Conservation (phyloP, 192 early-diverging fungal genomes). For the Ambispora gerdemannii region DNA sequence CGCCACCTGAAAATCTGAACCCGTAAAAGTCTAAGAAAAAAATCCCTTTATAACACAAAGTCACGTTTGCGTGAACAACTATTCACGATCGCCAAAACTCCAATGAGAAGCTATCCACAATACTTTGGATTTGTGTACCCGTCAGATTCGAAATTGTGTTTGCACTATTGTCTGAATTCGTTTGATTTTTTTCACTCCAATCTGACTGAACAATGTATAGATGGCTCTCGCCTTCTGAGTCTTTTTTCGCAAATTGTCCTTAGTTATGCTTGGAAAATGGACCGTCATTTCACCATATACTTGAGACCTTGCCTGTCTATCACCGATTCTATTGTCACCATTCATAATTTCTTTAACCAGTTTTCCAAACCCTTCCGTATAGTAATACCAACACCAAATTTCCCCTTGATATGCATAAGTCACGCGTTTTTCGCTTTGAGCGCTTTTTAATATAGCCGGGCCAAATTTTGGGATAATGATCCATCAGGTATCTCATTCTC, state of each 20-base stretch:
- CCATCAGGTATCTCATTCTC: too few relatives aligned
- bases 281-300: not conserved
- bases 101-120: not conserved
- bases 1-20: not conserved
- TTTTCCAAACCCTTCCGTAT: not conserved
- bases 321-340: not conserved
- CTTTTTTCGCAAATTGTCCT: not conserved
- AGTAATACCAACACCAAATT: conserved; percentile 3
- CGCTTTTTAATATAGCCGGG: conserved; percentile 17
- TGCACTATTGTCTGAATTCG: not conserved
- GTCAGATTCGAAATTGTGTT: not conserved
- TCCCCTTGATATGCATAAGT: not conserved
- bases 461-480: conserved; percentile 4
- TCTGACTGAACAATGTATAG: not conserved
- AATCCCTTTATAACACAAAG: not conserved
- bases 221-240: not conserved
- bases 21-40: too few relatives aligned
- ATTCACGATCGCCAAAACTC: not conserved
- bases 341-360: not conserved
- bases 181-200: conserved; percentile 4
- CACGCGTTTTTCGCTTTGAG: not conserved
- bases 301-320: not conserved
- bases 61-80: not conserved
- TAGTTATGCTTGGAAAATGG: not conserved
- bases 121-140: not conserved